Base-by-base conservation (phyloP, 768 basidiomycete genomes). In the Botryobasidium botryosum region DNA sequence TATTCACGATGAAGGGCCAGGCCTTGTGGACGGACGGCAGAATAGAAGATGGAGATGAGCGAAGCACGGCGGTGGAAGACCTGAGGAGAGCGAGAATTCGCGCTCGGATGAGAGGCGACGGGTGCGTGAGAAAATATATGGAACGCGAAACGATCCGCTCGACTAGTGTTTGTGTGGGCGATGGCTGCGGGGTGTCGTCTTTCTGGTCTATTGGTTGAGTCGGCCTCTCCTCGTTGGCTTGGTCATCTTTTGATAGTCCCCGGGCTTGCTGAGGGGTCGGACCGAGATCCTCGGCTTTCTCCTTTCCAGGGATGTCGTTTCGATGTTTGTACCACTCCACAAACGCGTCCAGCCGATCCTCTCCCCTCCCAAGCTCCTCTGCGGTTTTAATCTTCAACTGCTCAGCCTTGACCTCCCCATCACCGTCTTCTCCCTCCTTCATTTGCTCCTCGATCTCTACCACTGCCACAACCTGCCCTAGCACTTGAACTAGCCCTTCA, bases 1-100 rank as follows among this genome's bases (percentile, higher is more conserved):
- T 72, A 52, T 87, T 87, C 45, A 97, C 62, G 52, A 99, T 74
- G 59, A 79, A 85, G n/a, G 87, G 86, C 94, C 94, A 99, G 2
- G 84, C 80, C 18, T 72, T 70, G 59, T 97, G 84, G 28, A 96
- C 72, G 4, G 81, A 70, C 2, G 88, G 83, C 32, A 97, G 70
- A 15, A 96, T 69, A 13, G 79, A 74, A 10, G 77, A 72, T 54
- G 79, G 78, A 0, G 61, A 54, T 70, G 70, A 18, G 77, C 65
- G 42, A 15, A 68, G 56, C 5, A 90, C 75, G 0, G 80, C 72
- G 3, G 84, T 73, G 2, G 90, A 76, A 1, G 75, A 71, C 10
- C 72, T 64, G 32, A 99, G 64, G 12, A 99, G 68, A 2, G 68
- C 62, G 40, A 97, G 67, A 37, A 97, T 84, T 17, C 79, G 75